phyloP scores from a whole-genome alignment of 805 yeast genomes.

The Saccharomycopsis babjevae region DNA sequence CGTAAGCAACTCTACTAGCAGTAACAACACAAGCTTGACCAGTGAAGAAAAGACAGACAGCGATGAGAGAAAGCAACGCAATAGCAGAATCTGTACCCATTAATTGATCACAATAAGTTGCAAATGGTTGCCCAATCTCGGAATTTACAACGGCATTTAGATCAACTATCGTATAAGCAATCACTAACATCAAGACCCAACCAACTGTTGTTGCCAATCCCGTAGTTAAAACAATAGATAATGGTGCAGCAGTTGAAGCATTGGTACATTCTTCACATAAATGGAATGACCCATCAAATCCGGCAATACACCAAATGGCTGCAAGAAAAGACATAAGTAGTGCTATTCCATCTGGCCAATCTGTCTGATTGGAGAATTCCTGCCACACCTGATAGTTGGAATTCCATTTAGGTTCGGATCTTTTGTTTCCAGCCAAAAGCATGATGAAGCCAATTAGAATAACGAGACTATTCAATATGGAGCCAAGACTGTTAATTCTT shows the following conservation, averaged over 20 bases:
- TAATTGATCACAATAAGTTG: slow-evolving; percentile 52
- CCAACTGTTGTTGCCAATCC: slow-evolving; percentile 50
- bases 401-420: slow-evolving; percentile 31
- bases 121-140: slow-evolving; percentile 50
- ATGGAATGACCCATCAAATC: slow-evolving; percentile 64
- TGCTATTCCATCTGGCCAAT: slow-evolving; percentile 55
- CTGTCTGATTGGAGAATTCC: slow-evolving; percentile 37
- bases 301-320: slow-evolving; percentile 66
- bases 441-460: slow-evolving; percentile 51
- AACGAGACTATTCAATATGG: slow-evolving; percentile 41
- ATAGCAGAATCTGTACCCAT: slow-evolving; percentile 58
- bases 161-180: slow-evolving; percentile 46
- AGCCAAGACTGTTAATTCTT: slow-evolving; percentile 48
- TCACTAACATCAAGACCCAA: slow-evolving; percentile 41
- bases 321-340: slow-evolving; percentile 46
- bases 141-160: slow-evolving; percentile 33
- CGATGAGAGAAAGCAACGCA: slow-evolving; percentile 49
- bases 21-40: slow-evolving; percentile 52
- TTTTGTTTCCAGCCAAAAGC: slow-evolving; percentile 47
- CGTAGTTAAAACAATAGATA: slow-evolving; percentile 53
- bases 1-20: slow-evolving; percentile 60
- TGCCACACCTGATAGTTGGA: slow-evolving; percentile 47
- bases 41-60: slow-evolving; percentile 56
- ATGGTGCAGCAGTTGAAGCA: slow-evolving; percentile 53
- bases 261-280: slow-evolving; percentile 62